These are phyloP conservation scores for Cryptococcus sp. DNA, from an alignment of 1,284 basidiomycete species.

Conservation along the genomic window DNA sequence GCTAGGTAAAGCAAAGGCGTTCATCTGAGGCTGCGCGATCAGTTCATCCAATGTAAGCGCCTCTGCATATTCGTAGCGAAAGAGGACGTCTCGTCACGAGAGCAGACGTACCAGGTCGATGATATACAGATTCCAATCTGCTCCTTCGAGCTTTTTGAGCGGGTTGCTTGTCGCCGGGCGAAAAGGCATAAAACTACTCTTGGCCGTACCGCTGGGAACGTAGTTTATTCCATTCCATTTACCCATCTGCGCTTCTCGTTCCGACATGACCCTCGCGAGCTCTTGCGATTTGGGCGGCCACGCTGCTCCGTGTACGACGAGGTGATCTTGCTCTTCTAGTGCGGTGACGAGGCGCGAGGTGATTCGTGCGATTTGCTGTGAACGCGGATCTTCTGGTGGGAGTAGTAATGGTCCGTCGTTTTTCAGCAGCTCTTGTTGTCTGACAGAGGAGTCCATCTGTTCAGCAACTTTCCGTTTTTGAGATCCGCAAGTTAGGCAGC, in stretches of 20 bases:
- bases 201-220: slow-evolving; percentile 51
- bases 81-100: too few relatives aligned
- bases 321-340: slow-evolving; percentile 52
- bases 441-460: slow-evolving; percentile 14
- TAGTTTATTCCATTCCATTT: slow-evolving; percentile 19
- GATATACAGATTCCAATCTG: slow-evolving; percentile 57
- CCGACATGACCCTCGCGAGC: slow-evolving; percentile 33
- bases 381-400: slow-evolving; percentile 49
- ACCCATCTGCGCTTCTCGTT: slow-evolving; percentile 28
- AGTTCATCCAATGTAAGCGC: too few relatives aligned
- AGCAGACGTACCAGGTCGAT: slow-evolving; percentile 51
- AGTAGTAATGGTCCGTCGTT: slow-evolving; percentile 54
- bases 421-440: slow-evolving; percentile 54
- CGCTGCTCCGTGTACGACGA: slow-evolving; percentile 50
- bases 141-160: slow-evolving; percentile 51
- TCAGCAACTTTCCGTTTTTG: not conserved
- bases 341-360: slow-evolving; percentile 48
- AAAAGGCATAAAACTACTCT: slow-evolving; percentile 49
- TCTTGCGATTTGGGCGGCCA: slow-evolving; percentile 50
- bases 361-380: slow-evolving; percentile 49
- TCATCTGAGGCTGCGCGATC: slow-evolving; percentile 54
- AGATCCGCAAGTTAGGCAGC: slow-evolving; percentile 16
- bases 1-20: slow-evolving; percentile 58
- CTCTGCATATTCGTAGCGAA: too few relatives aligned
- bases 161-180: slow-evolving; percentile 53